Base-by-base conservation (phyloP, 2,329 filamentous ascomycete genomes). In the Fusarium subglutinans region DNA sequence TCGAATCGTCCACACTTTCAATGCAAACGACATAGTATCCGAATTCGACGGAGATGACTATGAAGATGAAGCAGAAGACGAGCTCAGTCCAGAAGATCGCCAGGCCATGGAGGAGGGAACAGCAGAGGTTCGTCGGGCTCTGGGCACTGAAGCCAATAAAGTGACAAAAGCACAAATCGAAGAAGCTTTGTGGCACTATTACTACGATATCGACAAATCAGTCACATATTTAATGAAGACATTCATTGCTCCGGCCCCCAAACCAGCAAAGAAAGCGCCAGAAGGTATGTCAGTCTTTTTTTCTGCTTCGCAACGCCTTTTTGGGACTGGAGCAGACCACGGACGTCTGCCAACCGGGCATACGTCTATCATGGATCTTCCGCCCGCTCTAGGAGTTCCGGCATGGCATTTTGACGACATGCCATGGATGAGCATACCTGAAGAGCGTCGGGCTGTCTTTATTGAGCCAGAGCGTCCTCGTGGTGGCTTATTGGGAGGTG, bases 151-250 rank as follows among this genome's bases (percentile, higher is more conserved):
- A 69, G 85, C 87, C 38, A 84, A 84, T 73, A 90, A 89, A 70
- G 87, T 92, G 76, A 88, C 87, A 41, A 84, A 82, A 51, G 82
- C 79, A 43, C 92, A 98, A 79, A 96, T 98, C 71, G 91, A 97
- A 81, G 96, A 98, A 70, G 90, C 95, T 0, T 83, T 99, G 22
- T 98, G 95, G 94, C 91, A 99, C 83, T 98, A 98, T 82, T 98
- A 96, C 82, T 98, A 95, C 81, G 95, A 99, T 78, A 87, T 98
- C 37, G 92, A 91, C 65, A 98, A 98, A 82, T 91, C 94, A 2
- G 92, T 97, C 43, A 87, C 89, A 64, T 98, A 97, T 79, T 83
- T 99, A 66, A 89, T 91, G 72, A 93, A 91, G 87, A 91, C 86
- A 38, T 89, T 85, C 73, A 84, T 90, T 74, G 82, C 84, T 13